Evolutionary conservation across 768 basidiomycete species (phyloP).

Genomic region (Xanthoconium stramineum): DNA sequence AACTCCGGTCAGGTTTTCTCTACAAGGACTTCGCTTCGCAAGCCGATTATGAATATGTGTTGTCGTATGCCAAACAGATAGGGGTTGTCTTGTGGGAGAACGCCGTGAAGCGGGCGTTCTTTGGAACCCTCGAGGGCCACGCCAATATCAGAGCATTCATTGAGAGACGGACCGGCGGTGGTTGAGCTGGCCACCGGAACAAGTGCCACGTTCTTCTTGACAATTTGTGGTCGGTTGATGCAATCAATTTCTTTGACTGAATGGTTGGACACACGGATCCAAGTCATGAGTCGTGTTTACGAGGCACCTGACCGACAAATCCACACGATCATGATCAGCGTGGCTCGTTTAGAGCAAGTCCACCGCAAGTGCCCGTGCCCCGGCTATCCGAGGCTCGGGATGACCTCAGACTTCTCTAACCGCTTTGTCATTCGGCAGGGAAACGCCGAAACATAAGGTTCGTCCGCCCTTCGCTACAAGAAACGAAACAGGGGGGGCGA

Average conservation of each 20-base stretch:
- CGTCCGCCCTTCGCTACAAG: too few relatives aligned
- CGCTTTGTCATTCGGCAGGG: slow-evolving; percentile 8
- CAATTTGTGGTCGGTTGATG: slow-evolving; percentile 5
- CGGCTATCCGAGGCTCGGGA: slow-evolving; percentile 12
- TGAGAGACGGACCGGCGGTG: slow-evolving; percentile 57
- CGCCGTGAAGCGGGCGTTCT: slow-evolving; percentile 69
- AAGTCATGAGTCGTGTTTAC: neutral
- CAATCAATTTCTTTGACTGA: neutral
- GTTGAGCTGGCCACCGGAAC: slow-evolving; percentile 16
- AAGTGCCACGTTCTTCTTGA: neutral
- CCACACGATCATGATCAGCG: slow-evolving; percentile 17
- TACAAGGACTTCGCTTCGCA: slow-evolving; percentile 86
- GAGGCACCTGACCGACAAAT: neutral
- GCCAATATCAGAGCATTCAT: slow-evolving; percentile 77
- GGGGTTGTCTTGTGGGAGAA: slow-evolving; percentile 86
- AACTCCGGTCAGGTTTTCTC: slow-evolving; percentile 60
- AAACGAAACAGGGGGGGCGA: neutral
- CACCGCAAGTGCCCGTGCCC: neutral
- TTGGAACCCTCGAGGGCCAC: slow-evolving; percentile 76
- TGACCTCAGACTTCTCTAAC: slow-evolving; percentile 14
- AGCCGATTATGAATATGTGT: slow-evolving; percentile 83
- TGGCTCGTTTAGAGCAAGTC: neutral
- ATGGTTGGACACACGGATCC: neutral
- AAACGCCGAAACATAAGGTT: neutral
- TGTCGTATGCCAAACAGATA: slow-evolving; percentile 80